Evolutionary conservation across 768 basidiomycete genomes (phyloP).

Genomic region (Boletus eberwhitei): DNA sequence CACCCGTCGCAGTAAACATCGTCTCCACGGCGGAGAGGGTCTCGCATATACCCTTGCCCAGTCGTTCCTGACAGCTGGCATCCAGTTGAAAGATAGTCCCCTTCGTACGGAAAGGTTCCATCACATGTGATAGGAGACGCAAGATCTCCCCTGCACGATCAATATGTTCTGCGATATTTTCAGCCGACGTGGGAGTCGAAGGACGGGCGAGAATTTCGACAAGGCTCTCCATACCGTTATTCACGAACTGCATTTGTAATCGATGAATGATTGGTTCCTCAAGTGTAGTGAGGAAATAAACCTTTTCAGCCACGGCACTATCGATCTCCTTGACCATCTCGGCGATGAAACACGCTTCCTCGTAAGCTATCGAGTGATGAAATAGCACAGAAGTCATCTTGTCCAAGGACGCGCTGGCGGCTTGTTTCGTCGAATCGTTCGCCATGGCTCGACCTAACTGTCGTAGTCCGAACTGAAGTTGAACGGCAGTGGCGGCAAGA

Average conservation of each 20-base stretch:
- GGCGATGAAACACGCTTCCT: constrained; percentile 82
- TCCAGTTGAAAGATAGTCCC: constrained; percentile 49
- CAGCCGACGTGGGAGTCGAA: constrained; percentile 22
- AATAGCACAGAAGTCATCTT: constrained; percentile 66
- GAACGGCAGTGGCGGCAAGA: constrained; percentile 75
- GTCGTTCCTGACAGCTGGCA: constrained; percentile 48
- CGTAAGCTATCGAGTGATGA: constrained; percentile 67
- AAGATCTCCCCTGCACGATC: constrained; percentile 63
- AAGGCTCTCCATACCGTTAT: constrained; percentile 67
- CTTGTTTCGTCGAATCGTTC: constrained; percentile 47
- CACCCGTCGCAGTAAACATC: constrained; percentile 26
- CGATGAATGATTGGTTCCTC: background rate
- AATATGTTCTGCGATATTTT: constrained; percentile 39
- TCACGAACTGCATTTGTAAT: constrained; percentile 53
- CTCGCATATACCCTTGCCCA: constrained; percentile 47
- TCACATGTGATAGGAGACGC: constrained; percentile 64
- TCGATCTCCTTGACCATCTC: constrained; percentile 75
- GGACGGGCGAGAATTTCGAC: constrained; percentile 48
- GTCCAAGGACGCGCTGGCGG: constrained; percentile 62
- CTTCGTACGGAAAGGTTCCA: constrained; percentile 56
- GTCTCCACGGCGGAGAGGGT: constrained; percentile 44
- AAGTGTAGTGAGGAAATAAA: constrained; percentile 17
- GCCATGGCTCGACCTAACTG: constrained; percentile 67
- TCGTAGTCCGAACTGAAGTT: constrained; percentile 71
- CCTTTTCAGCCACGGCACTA: constrained; percentile 64